Evolutionary conservation across 352 stramenopile genomes (phyloP).

Genomic region (Phytophthora fragariaefolia): DNA sequence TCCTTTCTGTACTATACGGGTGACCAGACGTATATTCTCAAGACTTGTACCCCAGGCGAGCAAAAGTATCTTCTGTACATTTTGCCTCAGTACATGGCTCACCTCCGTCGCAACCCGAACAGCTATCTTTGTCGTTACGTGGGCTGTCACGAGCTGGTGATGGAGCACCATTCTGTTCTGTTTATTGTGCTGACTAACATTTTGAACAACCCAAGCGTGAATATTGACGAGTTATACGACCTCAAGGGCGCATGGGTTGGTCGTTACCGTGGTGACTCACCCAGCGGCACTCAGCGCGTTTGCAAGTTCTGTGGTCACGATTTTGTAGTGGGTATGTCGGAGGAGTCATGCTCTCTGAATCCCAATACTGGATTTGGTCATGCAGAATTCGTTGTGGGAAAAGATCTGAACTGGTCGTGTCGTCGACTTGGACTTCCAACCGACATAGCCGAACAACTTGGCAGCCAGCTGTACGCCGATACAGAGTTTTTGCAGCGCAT

Average conservation of each 20-base stretch:
- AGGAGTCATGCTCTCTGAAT: slow-evolving; percentile 77
- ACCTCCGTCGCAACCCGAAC: slow-evolving; percentile 83
- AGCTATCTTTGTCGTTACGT: slow-evolving; percentile 90
- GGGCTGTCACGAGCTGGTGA: slow-evolving; percentile 88
- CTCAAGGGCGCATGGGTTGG: slow-evolving; percentile 92
- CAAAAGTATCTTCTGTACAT: slow-evolving; percentile 89
- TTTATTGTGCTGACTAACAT: slow-evolving; percentile 92
- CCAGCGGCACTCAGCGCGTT: slow-evolving; percentile 72
- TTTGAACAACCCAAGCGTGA: slow-evolving; percentile 83
- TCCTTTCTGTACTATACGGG: slow-evolving; percentile 92
- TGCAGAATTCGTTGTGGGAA: slow-evolving; percentile 81
- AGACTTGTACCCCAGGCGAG: slow-evolving; percentile 87
- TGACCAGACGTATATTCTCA: slow-evolving; percentile 90
- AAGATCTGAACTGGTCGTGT: slow-evolving; percentile 90
- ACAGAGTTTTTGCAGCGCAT: slow-evolving; percentile 94
- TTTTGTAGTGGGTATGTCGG: slow-evolving; percentile 88
- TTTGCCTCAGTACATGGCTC: slow-evolving; percentile 86
- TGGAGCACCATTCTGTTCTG: slow-evolving; percentile 84
- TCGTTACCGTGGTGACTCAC: slow-evolving; percentile 66
- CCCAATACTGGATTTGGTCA: slow-evolving; percentile 69
- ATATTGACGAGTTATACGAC: slow-evolving; percentile 91
- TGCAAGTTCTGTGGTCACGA: slow-evolving; percentile 90
- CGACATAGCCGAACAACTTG: slow-evolving; percentile 76
- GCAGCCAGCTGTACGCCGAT: slow-evolving; percentile 90
- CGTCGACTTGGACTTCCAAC: slow-evolving; percentile 72